Base-by-base conservation (phyloP, 78 protist genomes). In the Tieghemostelium lacteum region DNA sequence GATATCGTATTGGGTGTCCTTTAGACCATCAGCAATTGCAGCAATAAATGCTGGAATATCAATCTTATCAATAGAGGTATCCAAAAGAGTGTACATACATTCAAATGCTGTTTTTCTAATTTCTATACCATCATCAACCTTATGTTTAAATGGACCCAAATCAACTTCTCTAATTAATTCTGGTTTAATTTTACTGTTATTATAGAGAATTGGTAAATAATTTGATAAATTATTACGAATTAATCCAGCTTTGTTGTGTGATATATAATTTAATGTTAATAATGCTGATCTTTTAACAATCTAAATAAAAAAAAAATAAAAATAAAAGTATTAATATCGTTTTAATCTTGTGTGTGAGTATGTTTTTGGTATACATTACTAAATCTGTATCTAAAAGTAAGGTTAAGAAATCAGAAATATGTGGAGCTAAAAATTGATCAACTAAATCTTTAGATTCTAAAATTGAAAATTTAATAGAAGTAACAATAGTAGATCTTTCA, bases 91-190 rank as follows among this genome's bases (percentile, higher is more conserved):
- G 87, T 96, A 96, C 96, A 97, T 85, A 70, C 97, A 94, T 80
- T 97, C 99, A 37, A 67, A 97, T 10, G 97, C 98, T 2, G 96
- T 95, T 45, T 85, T 85, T 55, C 89, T 75, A 6, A 93, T 58
- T 70, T 97, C 98, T 40, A 97, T 91, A 28, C 99, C 99, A 40
- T 96, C 98, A 89, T 98, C 99, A 36, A 97, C 95, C 24, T n/a
- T 62, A 91, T 96, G 98, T 94, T 75, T 97, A 92, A 98, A 97
- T 19, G 99, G 99, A 10, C 99, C 99, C 62, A 98, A 91, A 76
- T 92, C 80, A 39, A 98, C 98, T 45, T 71, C 73, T 60, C 96
- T 92, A n/a, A 95, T 96, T 70, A 96, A 94, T 67, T 94, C 97
- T 22, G 93, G 88, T 55, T 92, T 91, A 29, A 92, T 73, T n/a